phyloP scores from a whole-genome alignment of 2,329 filamentous ascomycete genomes.

The Colletotrichum camelliae region DNA sequence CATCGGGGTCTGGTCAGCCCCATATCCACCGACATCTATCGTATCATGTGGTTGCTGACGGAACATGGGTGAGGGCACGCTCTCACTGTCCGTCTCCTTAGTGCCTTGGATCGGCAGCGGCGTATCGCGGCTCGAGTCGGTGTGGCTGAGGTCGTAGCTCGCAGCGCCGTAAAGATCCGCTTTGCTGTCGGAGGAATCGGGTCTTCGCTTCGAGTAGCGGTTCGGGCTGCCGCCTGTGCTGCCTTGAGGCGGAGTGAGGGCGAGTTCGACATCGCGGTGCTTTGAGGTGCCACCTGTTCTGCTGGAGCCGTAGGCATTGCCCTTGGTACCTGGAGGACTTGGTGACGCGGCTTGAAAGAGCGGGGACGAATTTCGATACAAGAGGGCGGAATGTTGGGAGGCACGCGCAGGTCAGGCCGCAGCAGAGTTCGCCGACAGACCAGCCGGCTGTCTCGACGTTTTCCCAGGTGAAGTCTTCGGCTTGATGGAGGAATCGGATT shows the following conservation, averaged over 20 bases:
- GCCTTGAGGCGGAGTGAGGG: neutral
- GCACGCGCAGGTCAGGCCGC: slow-evolving; percentile 27
- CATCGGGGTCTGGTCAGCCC: neutral
- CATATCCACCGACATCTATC: neutral
- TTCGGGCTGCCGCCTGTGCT: neutral
- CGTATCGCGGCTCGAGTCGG: neutral
- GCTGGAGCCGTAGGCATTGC: neutral
- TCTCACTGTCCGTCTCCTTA: neutral
- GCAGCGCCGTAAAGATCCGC: neutral
- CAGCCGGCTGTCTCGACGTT: slow-evolving; percentile 28
- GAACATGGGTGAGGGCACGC: neutral
- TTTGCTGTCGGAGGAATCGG: neutral
- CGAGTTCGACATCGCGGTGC: slow-evolving; percentile 6
- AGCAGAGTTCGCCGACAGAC: slow-evolving; percentile 28
- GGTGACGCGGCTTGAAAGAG: neutral
- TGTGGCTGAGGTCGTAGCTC: neutral
- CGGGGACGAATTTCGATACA: slow-evolving; percentile 8
- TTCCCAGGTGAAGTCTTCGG: slow-evolving; percentile 26
- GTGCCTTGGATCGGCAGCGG: neutral
- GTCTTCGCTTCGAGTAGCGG: neutral
- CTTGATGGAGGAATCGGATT: slow-evolving; percentile 24
- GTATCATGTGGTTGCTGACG: neutral
- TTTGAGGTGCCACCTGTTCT: neutral
- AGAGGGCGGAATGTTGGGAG: slow-evolving; percentile 29
- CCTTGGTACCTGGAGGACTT: neutral